A percentile compares a stretch with the other conserved stretches of the same genome.
These are phyloP conservation scores for Hamiltosporidium tvaerminnensis DNA, from an alignment of 371 early-diverging fungal species.

Conservation along the genomic window DNA sequence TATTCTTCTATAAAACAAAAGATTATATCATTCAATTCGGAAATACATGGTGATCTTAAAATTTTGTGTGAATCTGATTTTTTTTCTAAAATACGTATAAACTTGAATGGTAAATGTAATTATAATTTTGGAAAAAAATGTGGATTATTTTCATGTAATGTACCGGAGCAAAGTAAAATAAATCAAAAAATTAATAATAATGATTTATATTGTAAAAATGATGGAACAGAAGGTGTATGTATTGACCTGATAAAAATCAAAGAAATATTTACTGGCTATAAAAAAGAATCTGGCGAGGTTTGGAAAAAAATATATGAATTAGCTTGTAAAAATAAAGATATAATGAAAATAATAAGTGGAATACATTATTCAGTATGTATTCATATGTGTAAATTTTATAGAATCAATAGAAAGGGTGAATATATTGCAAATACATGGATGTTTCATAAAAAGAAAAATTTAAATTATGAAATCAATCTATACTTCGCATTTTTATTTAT, in stretches of 20 bases:
- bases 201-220: no score
- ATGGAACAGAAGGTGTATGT: no score
- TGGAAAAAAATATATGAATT: slow-evolving; percentile 10
- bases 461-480: slow-evolving; percentile 22
- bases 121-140: no score
- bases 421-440: slow-evolving; percentile 18
- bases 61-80: no score
- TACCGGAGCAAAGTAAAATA: no score
- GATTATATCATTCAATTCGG: no score
- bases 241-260: background rate
- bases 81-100: no score
- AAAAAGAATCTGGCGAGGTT: background rate
- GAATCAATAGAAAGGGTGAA: background rate
- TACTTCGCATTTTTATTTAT: background rate
- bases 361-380: slow-evolving; percentile 31
- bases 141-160: no score
- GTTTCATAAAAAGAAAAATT: slow-evolving; percentile 11
- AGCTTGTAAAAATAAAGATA: background rate
- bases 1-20: no score
- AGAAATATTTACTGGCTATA: background rate
- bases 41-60: no score
- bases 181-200: no score
- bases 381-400: slow-evolving; percentile 21
- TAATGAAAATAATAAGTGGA: slow-evolving; percentile 22
- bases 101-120: no score